Percentiles rank a stretch among this genome's conserved stretches.
phyloP scores from a whole-genome alignment of 2,329 filamentous ascomycete species.

The Alternaria rosae region DNA sequence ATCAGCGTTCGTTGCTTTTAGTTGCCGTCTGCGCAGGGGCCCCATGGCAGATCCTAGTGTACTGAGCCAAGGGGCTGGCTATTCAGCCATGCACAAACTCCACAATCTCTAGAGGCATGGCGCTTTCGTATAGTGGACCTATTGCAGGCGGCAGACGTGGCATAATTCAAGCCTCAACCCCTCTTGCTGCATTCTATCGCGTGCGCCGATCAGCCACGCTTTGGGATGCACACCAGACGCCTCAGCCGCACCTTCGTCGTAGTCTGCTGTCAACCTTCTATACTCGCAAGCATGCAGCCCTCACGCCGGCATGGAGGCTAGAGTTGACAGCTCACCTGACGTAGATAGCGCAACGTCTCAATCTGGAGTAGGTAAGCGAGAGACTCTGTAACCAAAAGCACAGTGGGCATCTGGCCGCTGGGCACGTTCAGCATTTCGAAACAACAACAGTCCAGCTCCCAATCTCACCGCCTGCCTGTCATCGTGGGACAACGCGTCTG shows the following conservation, averaged over 20 bases:
- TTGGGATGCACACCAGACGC: slow-evolving; percentile 12
- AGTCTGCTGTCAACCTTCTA: background rate
- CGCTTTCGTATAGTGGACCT: slow-evolving; percentile 12
- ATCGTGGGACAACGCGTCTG: background rate
- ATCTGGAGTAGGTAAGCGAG: slow-evolving; percentile 1
- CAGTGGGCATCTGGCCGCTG: background rate
- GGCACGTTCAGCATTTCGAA: slow-evolving; percentile 1
- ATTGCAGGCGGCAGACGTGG: slow-evolving; percentile 9
- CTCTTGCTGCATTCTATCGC: slow-evolving; percentile 16
- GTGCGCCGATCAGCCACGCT: slow-evolving; percentile 17
- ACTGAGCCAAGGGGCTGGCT: slow-evolving; percentile 26
- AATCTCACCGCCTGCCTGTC: slow-evolving; percentile 11
- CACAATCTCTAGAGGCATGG: slow-evolving; percentile 12
- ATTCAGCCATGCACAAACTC: slow-evolving; percentile 15
- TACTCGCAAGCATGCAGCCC: slow-evolving; percentile 4
- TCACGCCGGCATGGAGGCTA: background rate
- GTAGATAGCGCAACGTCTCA: background rate
- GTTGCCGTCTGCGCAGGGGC: slow-evolving; percentile 26
- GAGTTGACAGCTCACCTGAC: background rate
- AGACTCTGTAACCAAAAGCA: slow-evolving; percentile 2
- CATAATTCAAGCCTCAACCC: slow-evolving; percentile 8
- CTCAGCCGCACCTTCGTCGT: slow-evolving; percentile 10
- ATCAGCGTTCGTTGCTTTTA: slow-evolving; percentile 28
- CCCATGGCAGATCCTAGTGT: slow-evolving; percentile 25
- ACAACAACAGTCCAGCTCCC: background rate